Percentiles rank a stretch among this genome's conserved stretches.
These are phyloP conservation scores for Chernovozyma aurita DNA, from an alignment of 1,139 yeast genomes.

Conservation along the genomic window DNA sequence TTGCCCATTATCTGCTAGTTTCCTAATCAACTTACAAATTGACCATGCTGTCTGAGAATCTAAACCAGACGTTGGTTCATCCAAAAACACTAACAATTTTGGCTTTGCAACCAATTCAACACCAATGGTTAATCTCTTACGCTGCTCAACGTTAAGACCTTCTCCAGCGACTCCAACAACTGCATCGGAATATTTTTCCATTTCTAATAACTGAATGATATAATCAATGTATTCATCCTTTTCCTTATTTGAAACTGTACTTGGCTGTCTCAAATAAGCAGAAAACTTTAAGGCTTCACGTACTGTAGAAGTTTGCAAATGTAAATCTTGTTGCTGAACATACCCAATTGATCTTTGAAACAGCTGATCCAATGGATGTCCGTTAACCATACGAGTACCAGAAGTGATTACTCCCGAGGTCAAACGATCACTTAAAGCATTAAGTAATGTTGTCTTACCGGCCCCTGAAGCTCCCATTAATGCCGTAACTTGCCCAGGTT, in stretches of 20 bases:
- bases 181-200: conserved; percentile 74
- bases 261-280: conserved; percentile 72
- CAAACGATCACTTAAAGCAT: conserved; percentile 73
- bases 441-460: conserved; percentile 72
- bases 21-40: conserved; percentile 37
- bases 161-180: conserved; percentile 81
- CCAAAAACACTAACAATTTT: conserved; percentile 31
- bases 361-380: conserved; percentile 60
- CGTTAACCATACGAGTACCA: conserved; percentile 74
- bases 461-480: conserved; percentile 89
- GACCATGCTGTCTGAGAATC: conserved; percentile 45
- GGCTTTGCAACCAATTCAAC: conserved; percentile 40
- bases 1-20: conserved; percentile 40
- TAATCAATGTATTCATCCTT: conserved; percentile 71
- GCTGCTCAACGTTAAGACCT: conserved; percentile 76
- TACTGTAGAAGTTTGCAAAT: conserved; percentile 69
- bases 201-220: conserved; percentile 63
- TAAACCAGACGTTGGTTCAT: conserved; percentile 39
- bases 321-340: conserved; percentile 81
- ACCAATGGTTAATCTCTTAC: conserved; percentile 56
- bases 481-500: conserved; percentile 47
- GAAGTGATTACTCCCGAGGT: conserved; percentile 70
- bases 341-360: conserved; percentile 83
- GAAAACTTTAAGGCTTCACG: conserved; percentile 73
- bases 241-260: conserved; percentile 46